Percentiles rank a stretch among this genome's conserved stretches.
These are phyloP conservation scores for Rasamsonia emersonii DNA, from an alignment of 2,329 filamentous ascomycete genomes.

Conservation along the genomic window DNA sequence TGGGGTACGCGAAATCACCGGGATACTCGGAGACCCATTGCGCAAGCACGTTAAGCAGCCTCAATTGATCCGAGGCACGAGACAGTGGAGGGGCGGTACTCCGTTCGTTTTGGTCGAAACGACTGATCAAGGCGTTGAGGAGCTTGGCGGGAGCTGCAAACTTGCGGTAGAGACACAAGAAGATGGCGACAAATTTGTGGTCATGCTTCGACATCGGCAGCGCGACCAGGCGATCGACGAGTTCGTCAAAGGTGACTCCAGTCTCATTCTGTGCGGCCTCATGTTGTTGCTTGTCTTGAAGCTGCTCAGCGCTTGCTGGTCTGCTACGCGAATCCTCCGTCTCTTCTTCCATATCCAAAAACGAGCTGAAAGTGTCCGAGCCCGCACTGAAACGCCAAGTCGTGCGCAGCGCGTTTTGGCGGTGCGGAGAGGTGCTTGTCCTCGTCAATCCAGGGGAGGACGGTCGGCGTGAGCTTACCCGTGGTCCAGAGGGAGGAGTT, in stretches of 20 bases:
- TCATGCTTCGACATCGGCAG: constrained; percentile 80
- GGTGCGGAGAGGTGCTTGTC: constrained; percentile 20
- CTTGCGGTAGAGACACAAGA: constrained; percentile 87
- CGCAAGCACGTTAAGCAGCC: constrained; percentile 73
- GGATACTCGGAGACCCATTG: constrained; percentile 88
- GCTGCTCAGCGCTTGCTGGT: constrained; percentile 18
- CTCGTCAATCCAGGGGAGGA: constrained; percentile 17
- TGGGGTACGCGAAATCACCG: constrained; percentile 78
- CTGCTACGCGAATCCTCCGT: constrained; percentile 21
- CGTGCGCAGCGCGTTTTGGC: constrained; percentile 25
- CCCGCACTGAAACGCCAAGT: constrained; percentile 32
- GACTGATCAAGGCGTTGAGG: constrained; percentile 58
- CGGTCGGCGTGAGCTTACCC: constrained; percentile 25
- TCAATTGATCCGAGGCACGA: constrained; percentile 70
- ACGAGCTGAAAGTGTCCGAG: constrained; percentile 34
- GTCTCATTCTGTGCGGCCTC: constrained; percentile 25
- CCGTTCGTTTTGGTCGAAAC: constrained; percentile 64
- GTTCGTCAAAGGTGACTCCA: constrained; percentile 49
- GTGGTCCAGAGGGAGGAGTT: constrained; percentile 30
- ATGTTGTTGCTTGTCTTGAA: constrained; percentile 23
- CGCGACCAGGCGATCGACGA: constrained; percentile 79
- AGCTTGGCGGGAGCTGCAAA: constrained; percentile 77
- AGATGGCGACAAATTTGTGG: constrained; percentile 77
- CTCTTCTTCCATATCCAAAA: constrained; percentile 37
- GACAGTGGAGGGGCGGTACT: constrained; percentile 64